Evolutionary conservation across 2,329 filamentous ascomycete genomes (phyloP).

Genomic region (Alternaria hordeiaustralica): DNA sequence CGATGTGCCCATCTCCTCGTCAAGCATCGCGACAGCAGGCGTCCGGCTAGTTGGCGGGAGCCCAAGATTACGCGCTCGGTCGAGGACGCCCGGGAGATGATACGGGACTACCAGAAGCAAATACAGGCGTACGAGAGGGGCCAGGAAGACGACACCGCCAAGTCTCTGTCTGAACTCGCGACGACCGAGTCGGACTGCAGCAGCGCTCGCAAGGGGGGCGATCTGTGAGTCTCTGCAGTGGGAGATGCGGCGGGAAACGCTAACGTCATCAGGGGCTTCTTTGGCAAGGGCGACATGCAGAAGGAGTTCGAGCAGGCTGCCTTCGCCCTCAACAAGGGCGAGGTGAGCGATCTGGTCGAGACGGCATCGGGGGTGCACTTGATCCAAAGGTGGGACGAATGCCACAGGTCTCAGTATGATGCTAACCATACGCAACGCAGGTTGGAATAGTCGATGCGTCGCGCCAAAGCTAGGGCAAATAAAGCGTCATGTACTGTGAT

Average conservation of each 20-base stretch:
- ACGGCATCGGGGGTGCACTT: constrained; percentile 94
- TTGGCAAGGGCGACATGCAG: constrained; percentile 95
- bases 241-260: not conserved
- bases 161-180: constrained; percentile 78
- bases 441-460: constrained; percentile 23
- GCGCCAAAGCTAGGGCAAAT: constrained; percentile 2
- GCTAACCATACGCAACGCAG: constrained; percentile 27
- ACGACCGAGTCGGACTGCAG: constrained; percentile 92
- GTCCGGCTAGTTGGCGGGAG: constrained; percentile 93
- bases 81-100: constrained; percentile 81
- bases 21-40: constrained; percentile 87
- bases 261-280: constrained; percentile 71
- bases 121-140: constrained; percentile 71
- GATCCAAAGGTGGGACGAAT: constrained; percentile 75
- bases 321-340: constrained; percentile 84
- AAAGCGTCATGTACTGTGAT: constrained; percentile 11
- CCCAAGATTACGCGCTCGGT: constrained; percentile 86
- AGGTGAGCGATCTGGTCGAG: constrained; percentile 87
- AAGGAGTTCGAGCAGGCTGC: constrained; percentile 97
- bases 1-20: constrained; percentile 90
- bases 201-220: constrained; percentile 90
- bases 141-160: constrained; percentile 40
- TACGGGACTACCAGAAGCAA: constrained; percentile 74
- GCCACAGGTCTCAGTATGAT: not conserved
- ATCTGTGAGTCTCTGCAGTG: constrained; percentile 67